Conservation (phyloP, 2,329 filamentous ascomycete genomes). For the Talaromyces sp. region DNA sequence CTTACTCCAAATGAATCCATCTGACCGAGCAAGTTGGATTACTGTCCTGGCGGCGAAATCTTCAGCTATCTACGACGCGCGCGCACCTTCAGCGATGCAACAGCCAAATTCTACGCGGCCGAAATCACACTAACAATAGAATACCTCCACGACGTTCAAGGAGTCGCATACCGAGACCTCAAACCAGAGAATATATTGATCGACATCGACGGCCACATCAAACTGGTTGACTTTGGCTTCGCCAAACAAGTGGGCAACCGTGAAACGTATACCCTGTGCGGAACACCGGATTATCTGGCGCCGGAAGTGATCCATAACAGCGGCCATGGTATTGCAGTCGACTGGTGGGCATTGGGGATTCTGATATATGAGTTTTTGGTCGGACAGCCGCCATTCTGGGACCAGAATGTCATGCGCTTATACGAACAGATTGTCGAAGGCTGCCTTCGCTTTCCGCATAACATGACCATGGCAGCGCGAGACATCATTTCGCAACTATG, state of each 20-base stretch:
- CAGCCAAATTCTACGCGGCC: slow-evolving; percentile 64
- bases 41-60: slow-evolving; percentile 66
- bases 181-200: slow-evolving; percentile 68
- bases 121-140: slow-evolving; percentile 66
- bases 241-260: slow-evolving; percentile 60
- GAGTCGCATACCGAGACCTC: slow-evolving; percentile 65
- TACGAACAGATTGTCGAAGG: slow-evolving; percentile 68
- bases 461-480: slow-evolving; percentile 59
- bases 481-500: slow-evolving; percentile 63
- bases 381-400: slow-evolving; percentile 67
- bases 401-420: slow-evolving; percentile 67
- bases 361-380: slow-evolving; percentile 67
- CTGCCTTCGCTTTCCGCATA: slow-evolving; percentile 59
- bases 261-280: slow-evolving; percentile 66
- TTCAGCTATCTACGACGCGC: slow-evolving; percentile 64
- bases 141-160: slow-evolving; percentile 62
- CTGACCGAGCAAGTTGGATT: slow-evolving; percentile 53
- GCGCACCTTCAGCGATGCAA: slow-evolving; percentile 61
- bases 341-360: slow-evolving; percentile 69
- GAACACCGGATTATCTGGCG: slow-evolving; percentile 66
- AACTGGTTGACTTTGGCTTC: slow-evolving; percentile 67
- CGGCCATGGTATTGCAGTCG: slow-evolving; percentile 64
- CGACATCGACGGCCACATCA: slow-evolving; percentile 64
- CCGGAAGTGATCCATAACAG: slow-evolving; percentile 66
- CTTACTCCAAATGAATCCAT: neutral